Percentiles rank a stretch among this genome's conserved stretches.
These are phyloP conservation scores for Saturnispora mendoncae DNA, from an alignment of 805 yeast genomes.

Conservation along the genomic window DNA sequence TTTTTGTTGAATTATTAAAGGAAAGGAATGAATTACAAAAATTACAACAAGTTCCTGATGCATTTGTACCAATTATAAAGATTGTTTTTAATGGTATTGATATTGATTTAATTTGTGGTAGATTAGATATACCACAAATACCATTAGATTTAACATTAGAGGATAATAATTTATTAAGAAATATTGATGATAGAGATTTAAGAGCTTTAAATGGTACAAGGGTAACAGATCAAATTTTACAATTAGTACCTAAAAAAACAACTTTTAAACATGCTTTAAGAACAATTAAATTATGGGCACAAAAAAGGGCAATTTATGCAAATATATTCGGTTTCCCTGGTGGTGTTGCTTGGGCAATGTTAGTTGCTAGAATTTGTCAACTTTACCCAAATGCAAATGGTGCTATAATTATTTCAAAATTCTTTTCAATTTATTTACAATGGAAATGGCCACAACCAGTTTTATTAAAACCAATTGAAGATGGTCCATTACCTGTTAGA, in stretches of 20 bases:
- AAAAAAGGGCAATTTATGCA: slow-evolving; percentile 86
- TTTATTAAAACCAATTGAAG: slow-evolving; percentile 83
- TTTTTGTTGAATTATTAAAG: slow-evolving; percentile 62
- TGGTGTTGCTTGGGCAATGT: slow-evolving; percentile 99
- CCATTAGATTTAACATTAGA: slow-evolving; percentile 66
- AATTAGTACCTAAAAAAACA: slow-evolving; percentile 83
- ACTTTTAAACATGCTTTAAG: slow-evolving; percentile 89
- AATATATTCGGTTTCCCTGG: slow-evolving; percentile 97
- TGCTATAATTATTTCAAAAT: slow-evolving; percentile 81
- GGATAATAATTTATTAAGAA: slow-evolving; percentile 77
- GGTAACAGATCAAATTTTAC: slow-evolving; percentile 89
- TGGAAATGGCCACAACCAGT: slow-evolving; percentile 99
- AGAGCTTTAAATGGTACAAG: slow-evolving; percentile 92
- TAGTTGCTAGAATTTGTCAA: slow-evolving; percentile 96
- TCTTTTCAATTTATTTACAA: slow-evolving; percentile 73
- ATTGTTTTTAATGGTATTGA: slow-evolving; percentile 85
- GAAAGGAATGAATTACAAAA: slow-evolving; percentile 79
- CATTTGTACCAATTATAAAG: slow-evolving; percentile 94
- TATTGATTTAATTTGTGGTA: slow-evolving; percentile 83
- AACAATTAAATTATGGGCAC: slow-evolving; percentile 95
- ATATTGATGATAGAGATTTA: slow-evolving; percentile 84
- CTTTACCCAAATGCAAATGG: slow-evolving; percentile 93
- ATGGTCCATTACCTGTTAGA: slow-evolving; percentile 91
- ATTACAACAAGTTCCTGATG: slow-evolving; percentile 90
- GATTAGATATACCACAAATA: slow-evolving; percentile 73